phyloP scores from a whole-genome alignment of 2,329 filamentous ascomycete genomes.

The Fusarium tuaranense region DNA sequence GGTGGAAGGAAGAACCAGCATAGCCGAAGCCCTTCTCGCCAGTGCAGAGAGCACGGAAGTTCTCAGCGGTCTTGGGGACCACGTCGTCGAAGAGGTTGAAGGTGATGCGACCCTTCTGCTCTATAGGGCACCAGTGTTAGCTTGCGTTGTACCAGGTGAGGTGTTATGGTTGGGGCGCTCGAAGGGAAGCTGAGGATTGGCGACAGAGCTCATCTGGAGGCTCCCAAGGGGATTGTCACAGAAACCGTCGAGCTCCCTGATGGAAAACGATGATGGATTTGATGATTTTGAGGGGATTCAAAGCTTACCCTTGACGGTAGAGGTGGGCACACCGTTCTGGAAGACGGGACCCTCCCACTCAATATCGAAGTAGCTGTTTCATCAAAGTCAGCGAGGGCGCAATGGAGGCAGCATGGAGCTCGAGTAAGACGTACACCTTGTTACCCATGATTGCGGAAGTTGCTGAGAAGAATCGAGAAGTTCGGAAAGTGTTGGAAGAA shows the following conservation, averaged over 20 bases:
- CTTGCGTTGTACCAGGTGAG: slow-evolving; percentile 2
- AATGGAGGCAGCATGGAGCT: slow-evolving; percentile 21
- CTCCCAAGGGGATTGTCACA: slow-evolving; percentile 6
- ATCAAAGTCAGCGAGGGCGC: slow-evolving; percentile 35
- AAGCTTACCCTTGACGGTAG: slow-evolving; percentile 69
- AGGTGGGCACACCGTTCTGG: slow-evolving; percentile 67
- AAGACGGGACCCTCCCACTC: slow-evolving; percentile 79
- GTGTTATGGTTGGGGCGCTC: background rate
- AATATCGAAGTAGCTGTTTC: slow-evolving; percentile 75
- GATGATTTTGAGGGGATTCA: slow-evolving; percentile 11
- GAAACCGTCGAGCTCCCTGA: background rate
- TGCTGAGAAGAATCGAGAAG: slow-evolving; percentile 64
- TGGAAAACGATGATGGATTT: slow-evolving; percentile 7
- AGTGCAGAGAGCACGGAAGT: slow-evolving; percentile 89
- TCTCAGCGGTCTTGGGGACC: slow-evolving; percentile 88
- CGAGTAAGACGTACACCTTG: slow-evolving; percentile 70
- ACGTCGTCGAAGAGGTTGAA: slow-evolving; percentile 89
- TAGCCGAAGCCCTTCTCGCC: slow-evolving; percentile 86
- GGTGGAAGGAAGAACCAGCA: slow-evolving; percentile 87
- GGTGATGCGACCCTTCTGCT: slow-evolving; percentile 82
- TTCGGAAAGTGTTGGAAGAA: slow-evolving; percentile 54
- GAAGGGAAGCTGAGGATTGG: slow-evolving; percentile 21
- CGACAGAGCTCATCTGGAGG: slow-evolving; percentile 2
- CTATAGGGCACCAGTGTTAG: slow-evolving; percentile 57
- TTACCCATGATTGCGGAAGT: slow-evolving; percentile 75